Base-by-base conservation (phyloP, 805 yeast genomes). In the Ogataea populi-albae region DNA sequence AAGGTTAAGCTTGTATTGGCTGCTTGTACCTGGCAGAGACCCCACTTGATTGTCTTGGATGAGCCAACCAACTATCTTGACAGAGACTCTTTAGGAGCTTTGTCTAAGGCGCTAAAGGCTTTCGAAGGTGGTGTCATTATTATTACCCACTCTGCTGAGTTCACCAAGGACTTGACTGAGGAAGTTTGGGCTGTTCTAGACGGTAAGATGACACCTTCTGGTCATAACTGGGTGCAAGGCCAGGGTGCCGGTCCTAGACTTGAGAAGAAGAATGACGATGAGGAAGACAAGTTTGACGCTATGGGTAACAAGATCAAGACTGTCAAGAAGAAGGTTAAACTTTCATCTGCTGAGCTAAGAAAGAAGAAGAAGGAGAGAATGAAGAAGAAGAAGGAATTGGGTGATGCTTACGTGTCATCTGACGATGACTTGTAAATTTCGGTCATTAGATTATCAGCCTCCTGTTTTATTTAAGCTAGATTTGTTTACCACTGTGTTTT, bases 291-390 rank as follows among this genome's bases (percentile, higher is more conserved):
- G 75, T 91, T 93, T 77, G 99, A 93, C 76, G 99, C 98, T 64
- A 87, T 93, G 94, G 99, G 99, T 79, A 93, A 93, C 96, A 93
- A 93, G 94, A 81, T 93, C 71, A 89, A 87, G 63, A 74, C 85
- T 68, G 86, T 77, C 69, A 86, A 88, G 85, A 93, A 93, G 94
- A 89, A 85, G 82, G 77, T 79, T 72, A 93, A 93, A 86, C 79
- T 93, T 66, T 86, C 97, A 56, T 88, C 98, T 67, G 97, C 98
- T 54, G 99, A 93, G 74, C 78, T 91, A 70, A 87, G 99, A 83
- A 93, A 93, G 96, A 93, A 93, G 96, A 93, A 93, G 97, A 93
- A 93, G 95, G 98, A 93, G 78, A 88, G 99, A 83, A 89, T 93
- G 98, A 87, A 85, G 85, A 93, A 91, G 95, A 93, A 91, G 97